Percentiles rank a stretch among this genome's conserved stretches.
Evolutionary conservation across 2,329 filamentous ascomycete genomes (phyloP).

Genomic region (Talaromyces sp.): DNA sequence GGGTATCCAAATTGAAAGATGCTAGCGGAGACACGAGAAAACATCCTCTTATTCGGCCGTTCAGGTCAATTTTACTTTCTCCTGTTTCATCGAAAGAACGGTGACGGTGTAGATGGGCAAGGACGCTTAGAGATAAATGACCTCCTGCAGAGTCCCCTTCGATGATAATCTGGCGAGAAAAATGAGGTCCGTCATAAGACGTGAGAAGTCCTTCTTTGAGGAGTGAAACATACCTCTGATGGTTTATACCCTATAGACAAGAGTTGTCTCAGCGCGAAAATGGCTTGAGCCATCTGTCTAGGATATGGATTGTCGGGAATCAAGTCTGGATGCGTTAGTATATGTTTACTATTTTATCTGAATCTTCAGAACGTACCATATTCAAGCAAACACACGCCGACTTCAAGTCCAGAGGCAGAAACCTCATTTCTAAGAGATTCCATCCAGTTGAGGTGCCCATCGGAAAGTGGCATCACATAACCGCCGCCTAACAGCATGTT

Average conservation of each 20-base stretch:
- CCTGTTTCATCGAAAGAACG: not conserved
- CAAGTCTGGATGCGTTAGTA: conserved; percentile 15
- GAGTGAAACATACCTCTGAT: conserved; percentile 8
- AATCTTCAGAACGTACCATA: not conserved
- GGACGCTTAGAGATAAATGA: conserved; percentile 14
- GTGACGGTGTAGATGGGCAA: conserved; percentile 7
- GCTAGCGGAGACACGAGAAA: conserved; percentile 17
- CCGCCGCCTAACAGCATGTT: conserved; percentile 14
- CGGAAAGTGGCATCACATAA: conserved; percentile 19
- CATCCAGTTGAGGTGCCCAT: conserved; percentile 19
- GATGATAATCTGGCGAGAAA: conserved; percentile 14
- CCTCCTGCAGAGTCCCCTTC: conserved; percentile 20
- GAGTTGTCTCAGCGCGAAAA: conserved; percentile 14
- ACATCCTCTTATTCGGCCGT: conserved; percentile 5
- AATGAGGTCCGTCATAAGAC: not conserved
- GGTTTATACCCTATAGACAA: conserved; percentile 12
- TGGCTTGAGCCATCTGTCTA: conserved; percentile 16
- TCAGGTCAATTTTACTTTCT: not conserved
- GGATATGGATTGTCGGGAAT: conserved; percentile 15
- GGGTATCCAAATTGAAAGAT: conserved; percentile 12
- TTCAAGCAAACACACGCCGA: not conserved
- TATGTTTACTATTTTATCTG: conserved; percentile 10
- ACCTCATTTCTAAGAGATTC: conserved; percentile 12
- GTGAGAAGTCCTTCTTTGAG: not conserved
- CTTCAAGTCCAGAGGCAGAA: conserved; percentile 3